Base-by-base conservation (phyloP, 768 basidiomycete genomes). In the Rubroboletus pulcherrimus region DNA sequence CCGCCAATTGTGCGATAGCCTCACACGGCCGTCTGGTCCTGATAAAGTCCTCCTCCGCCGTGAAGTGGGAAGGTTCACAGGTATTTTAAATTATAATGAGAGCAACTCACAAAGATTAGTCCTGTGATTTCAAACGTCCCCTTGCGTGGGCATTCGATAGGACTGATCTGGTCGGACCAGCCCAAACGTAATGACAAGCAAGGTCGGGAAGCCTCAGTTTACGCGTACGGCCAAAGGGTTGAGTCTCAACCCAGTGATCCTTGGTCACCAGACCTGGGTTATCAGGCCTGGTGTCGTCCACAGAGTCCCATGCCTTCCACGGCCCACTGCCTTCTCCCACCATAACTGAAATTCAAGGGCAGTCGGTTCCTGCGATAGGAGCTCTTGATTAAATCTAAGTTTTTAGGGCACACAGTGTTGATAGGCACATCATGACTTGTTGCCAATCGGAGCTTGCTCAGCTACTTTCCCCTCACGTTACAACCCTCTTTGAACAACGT, bases 341-440 rank as follows among this genome's bases (percentile, higher is more conserved):
- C 51, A 35, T 30, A 43, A 55, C 44, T 31, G 24, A 41, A 38
- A 38, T 34, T 55, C 48, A 53, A 55, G 55, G 59, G 56, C 50
- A 33, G 55, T 52, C 34, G 29, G 31, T 45, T 54, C 42, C 37
- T 51, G 56, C 53, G 49, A 65, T 49, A 44, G 51, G 54, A 48
- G 39, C n/a, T 31, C 45, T 33, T 26, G 37, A 55, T 48, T 29
- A 12, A 53, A 55, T 61, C 50, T 15, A 49, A 54, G 21, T 56
- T 64, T 21, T 53, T 53, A 65, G 55, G 52, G 53, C 45, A 43
- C 54, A 49, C 21, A 45, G 33, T 30, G 17, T 42, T 39, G 56
- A 29, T 43, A 49, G n/a, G 44, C 53, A 51, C 43, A 47, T 51
- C 21, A 19, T 24, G 42, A 38, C 41, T 40, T 43, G 48, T 48